Percentiles rank a stretch among this genome's conserved stretches.
phyloP scores from a whole-genome alignment of 139 green algal genomes.

The Chlorella ohadii region DNA sequence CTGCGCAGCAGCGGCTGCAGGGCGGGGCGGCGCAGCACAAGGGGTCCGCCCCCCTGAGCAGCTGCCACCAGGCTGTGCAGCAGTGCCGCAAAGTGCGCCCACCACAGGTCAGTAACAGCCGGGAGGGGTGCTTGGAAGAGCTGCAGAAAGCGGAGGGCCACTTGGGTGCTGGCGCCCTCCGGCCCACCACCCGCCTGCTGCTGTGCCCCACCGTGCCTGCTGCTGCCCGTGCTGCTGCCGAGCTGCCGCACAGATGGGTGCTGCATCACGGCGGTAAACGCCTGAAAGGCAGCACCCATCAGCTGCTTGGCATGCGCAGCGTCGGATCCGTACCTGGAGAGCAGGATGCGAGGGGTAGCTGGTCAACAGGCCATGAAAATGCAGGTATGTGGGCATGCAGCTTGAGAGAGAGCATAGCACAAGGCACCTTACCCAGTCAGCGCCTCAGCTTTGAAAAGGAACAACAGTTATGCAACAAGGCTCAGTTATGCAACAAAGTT shows the following conservation, averaged over 20 bases:
- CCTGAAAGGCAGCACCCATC: constrained; percentile 12
- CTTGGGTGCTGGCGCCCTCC: background rate
- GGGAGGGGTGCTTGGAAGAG: constrained; percentile 4
- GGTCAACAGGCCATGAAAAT: background rate
- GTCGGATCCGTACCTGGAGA: background rate
- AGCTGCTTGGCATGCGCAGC: background rate
- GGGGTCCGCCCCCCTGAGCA: background rate
- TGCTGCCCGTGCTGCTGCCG: too few relatives aligned
- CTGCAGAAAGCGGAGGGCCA: background rate
- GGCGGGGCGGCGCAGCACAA: background rate
- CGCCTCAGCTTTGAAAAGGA: background rate
- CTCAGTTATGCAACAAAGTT: too few relatives aligned
- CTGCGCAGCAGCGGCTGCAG: background rate
- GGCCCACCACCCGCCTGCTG: too few relatives aligned
- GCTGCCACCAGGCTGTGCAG: background rate
- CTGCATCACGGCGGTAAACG: constrained; percentile 17
- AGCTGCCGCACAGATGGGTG: background rate
- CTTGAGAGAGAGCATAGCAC: too few relatives aligned
- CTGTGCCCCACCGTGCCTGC: too few relatives aligned
- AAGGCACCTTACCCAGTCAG: too few relatives aligned
- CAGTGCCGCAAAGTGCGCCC: constrained; percentile 13
- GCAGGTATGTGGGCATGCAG: background rate
- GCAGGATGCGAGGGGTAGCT: background rate
- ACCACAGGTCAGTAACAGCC: constrained; percentile 16
- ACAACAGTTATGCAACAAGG: too few relatives aligned